phyloP scores from a whole-genome alignment of 192 early-diverging fungal genomes.

The Coemansia sp. region DNA sequence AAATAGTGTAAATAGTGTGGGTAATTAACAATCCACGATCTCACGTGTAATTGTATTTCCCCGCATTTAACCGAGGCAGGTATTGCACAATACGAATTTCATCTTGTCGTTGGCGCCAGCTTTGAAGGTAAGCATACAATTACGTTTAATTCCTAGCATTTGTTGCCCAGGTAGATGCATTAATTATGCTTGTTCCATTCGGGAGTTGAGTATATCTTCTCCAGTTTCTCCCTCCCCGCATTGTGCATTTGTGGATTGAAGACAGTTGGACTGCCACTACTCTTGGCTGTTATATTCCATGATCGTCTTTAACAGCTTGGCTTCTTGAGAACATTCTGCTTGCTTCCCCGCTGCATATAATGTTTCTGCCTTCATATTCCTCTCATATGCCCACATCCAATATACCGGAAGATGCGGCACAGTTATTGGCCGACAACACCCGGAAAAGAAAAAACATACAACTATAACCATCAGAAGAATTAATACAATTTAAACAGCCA shows the following conservation, averaged over 20 bases:
- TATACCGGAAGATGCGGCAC: neutral
- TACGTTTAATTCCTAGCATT: conserved; percentile 8
- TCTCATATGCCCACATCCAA: neutral
- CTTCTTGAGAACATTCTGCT: neutral
- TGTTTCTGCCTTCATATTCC: neutral
- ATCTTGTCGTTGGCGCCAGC: neutral
- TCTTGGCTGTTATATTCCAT: neutral
- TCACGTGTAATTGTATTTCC: conserved; percentile 6
- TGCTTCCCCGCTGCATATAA: neutral
- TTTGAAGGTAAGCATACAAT: neutral
- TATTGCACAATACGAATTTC: neutral
- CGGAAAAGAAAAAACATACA: neutral
- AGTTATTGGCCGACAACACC: neutral
- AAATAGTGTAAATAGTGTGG: conserved; percentile 3
- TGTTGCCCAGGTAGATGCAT: neutral
- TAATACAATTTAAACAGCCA: neutral
- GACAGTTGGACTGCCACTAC: neutral
- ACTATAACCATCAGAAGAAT: neutral
- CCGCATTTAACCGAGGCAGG: conserved; percentile 13
- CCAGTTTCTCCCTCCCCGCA: neutral
- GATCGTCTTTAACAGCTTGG: neutral
- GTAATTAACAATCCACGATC: conserved; percentile 10
- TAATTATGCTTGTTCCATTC: neutral
- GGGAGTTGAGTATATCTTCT: neutral
- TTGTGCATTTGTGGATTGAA: neutral